Conservation (phyloP, 805 yeast genomes). For the Kuraishia capsulata region DNA sequence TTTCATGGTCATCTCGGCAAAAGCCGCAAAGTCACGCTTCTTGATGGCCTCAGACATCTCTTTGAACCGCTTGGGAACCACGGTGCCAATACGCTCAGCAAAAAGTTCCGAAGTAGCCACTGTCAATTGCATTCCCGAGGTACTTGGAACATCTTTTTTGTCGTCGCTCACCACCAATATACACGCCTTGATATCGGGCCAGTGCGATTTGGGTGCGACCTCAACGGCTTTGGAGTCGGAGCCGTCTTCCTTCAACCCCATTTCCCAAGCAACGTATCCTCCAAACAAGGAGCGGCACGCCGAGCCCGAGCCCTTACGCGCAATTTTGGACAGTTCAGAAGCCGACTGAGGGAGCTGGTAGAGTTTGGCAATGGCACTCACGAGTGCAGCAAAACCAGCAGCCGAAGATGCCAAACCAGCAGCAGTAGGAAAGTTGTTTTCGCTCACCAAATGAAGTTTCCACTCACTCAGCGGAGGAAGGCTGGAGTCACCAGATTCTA, state of each 20-base stretch:
- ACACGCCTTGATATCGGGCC: conserved; percentile 92
- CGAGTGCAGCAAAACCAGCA: conserved; percentile 96
- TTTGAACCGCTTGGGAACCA: conserved; percentile 80
- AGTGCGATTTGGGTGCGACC: conserved; percentile 73
- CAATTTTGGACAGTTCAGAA: conserved; percentile 84
- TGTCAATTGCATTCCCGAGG: conserved; percentile 94
- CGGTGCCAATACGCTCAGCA: conserved; percentile 63
- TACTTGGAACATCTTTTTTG: conserved; percentile 91
- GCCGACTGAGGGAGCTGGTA: conserved; percentile 78
- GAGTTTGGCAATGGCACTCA: conserved; percentile 77
- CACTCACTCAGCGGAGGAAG: conserved; percentile 56
- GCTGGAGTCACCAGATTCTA: conserved; percentile 46
- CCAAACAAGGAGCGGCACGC: conserved; percentile 97
- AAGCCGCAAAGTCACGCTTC: conserved; percentile 64
- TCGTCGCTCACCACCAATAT: conserved; percentile 88
- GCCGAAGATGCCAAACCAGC: conserved; percentile 98
- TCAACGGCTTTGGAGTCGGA: conserved; percentile 90
- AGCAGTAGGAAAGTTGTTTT: conserved; percentile 97
- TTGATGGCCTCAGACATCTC: conserved; percentile 74
- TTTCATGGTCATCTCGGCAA: conserved; percentile 89
- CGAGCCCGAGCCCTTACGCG: conserved; percentile 97
- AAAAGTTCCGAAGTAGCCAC: conserved; percentile 85
- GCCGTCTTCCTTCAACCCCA: conserved; percentile 77
- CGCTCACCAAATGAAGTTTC: conserved; percentile 76
- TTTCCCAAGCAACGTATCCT: conserved; percentile 99